These are phyloP conservation scores for Lablab purpureus DNA, from an alignment of 306 rosid species.

Conservation along the genomic window DNA sequence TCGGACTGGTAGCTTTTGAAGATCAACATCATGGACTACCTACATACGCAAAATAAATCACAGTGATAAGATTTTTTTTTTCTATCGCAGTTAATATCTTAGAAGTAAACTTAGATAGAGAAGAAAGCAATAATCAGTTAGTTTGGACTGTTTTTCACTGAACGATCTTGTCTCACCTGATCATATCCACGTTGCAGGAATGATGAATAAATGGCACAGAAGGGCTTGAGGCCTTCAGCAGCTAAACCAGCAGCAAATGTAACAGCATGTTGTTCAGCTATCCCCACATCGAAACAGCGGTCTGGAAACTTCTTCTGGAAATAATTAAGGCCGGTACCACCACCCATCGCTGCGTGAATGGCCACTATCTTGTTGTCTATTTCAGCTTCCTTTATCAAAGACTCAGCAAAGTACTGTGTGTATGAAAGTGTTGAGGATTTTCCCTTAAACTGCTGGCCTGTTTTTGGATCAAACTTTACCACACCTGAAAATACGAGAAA, in stretches of 20 bases:
- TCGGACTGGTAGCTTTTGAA: conserved; percentile 89
- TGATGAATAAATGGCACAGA: conserved; percentile 87
- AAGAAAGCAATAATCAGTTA: neutral
- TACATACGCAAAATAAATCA: conserved; percentile 37
- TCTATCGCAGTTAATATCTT: neutral
- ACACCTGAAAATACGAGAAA: conserved; percentile 64
- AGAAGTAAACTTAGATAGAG: neutral
- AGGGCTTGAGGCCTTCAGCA: conserved; percentile 93
- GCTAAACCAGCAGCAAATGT: conserved; percentile 98
- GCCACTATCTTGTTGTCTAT: conserved; percentile 75
- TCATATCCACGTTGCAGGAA: conserved; percentile 96
- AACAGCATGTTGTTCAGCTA: conserved; percentile 83
- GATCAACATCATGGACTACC: conserved; percentile 95
- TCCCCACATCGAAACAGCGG: conserved; percentile 57
- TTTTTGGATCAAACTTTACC: conserved; percentile 82
- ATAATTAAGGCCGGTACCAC: conserved; percentile 90
- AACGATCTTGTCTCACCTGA: conserved; percentile 59
- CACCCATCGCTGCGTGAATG: conserved; percentile 98
- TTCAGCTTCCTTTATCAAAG: conserved; percentile 92
- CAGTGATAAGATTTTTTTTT: conserved; percentile 20
- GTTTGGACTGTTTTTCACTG: neutral
- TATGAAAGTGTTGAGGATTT: conserved; percentile 76
- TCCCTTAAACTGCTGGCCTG: conserved; percentile 79
- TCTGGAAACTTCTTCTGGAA: conserved; percentile 88
- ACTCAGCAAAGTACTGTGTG: conserved; percentile 84